Evolutionary conservation across 2,329 filamentous ascomycete species (phyloP), one percentile per base, ranked within the genome.

Genomic region (Geosmithia putterillii): DNA sequence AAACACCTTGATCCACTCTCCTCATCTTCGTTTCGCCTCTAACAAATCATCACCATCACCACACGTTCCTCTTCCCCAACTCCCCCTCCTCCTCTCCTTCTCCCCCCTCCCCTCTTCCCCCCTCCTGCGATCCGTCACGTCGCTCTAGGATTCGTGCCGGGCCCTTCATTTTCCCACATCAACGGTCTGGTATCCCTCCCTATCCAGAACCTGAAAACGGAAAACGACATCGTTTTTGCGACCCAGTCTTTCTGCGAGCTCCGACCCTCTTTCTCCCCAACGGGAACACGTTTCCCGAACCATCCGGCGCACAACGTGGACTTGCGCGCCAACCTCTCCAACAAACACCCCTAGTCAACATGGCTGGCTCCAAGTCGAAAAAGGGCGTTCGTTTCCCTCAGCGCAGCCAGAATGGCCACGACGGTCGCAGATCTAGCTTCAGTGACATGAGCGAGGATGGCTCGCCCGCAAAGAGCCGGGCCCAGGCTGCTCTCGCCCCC

Each of bases 401-500:
- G 52, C 70, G 67, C 58, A 66, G 66, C 50, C 73, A 75, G 48
- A 67, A 67, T 45, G 59, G 64, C 47, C 56, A 54, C 45, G 71
- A 83, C 12, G 72, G 76, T 42, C 71, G 79, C 52, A 79, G 82
- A 53, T 73, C 75, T 45, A 85, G 81, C 69, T 79, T 86, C 62
- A 84, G 81, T 51, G 82, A 85, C 51, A 71, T 71, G 54, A 83
- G 79, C 57, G 81, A 83, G 54, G 63, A 64, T 47, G 62, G 62
- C 18, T 62, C 61, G 12, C 55, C 61, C 21, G 55, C 56, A 38
- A 53, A 54, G 44, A 56, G 50, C 43, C 38, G 46, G 12, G 40
- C 52, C 14, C 54, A 55, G 42, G 48, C 51, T 12, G 54, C 55
- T 34, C 54, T 64, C 43, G 55, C 52, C 43, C 53, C 60, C 14